Percentiles rank a stretch among this genome's conserved stretches.
Conservation (phyloP, 257 asterid species). For the Marsdenia floribunda region DNA sequence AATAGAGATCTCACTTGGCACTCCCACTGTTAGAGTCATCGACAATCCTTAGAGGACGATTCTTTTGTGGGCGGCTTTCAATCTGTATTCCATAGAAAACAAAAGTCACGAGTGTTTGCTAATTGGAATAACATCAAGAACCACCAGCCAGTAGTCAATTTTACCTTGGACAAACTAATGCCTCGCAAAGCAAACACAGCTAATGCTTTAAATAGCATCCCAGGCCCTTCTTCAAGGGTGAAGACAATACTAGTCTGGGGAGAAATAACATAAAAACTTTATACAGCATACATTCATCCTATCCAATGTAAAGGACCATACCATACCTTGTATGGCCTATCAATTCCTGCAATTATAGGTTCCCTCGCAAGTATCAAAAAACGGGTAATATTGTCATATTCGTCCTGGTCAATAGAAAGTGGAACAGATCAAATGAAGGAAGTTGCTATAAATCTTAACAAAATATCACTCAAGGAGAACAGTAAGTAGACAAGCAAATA, state of each 20-base stretch:
- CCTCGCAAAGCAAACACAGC: slow-evolving; percentile 82
- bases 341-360: slow-evolving; percentile 37
- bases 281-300: neutral
- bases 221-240: slow-evolving; percentile 94
- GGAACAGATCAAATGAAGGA: slow-evolving; percentile 14
- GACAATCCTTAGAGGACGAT: slow-evolving; percentile 78
- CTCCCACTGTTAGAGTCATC: slow-evolving; percentile 71
- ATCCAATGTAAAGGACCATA: neutral
- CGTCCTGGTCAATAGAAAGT: slow-evolving; percentile 54
- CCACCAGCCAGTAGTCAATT: slow-evolving; percentile 4
- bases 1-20: slow-evolving; percentile 67
- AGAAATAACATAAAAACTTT: slow-evolving; percentile 5
- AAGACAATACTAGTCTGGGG: slow-evolving; percentile 85
- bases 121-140: slow-evolving; percentile 11
- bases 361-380: slow-evolving; percentile 90
- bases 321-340: slow-evolving; percentile 39
- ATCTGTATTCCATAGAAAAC: slow-evolving; percentile 39
- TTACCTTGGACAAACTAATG: slow-evolving; percentile 83
- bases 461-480: neutral
- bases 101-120: neutral
- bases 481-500: neutral
- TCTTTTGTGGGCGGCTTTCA: slow-evolving; percentile 91
- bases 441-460: neutral
- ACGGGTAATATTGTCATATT: slow-evolving; percentile 64
- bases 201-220: slow-evolving; percentile 90